A percentile compares a stretch with the other conserved stretches of the same genome.
These are phyloP conservation scores for Fagopyrum esculentum DNA, from an alignment of 148 eudicot species.

Conservation along the genomic window DNA sequence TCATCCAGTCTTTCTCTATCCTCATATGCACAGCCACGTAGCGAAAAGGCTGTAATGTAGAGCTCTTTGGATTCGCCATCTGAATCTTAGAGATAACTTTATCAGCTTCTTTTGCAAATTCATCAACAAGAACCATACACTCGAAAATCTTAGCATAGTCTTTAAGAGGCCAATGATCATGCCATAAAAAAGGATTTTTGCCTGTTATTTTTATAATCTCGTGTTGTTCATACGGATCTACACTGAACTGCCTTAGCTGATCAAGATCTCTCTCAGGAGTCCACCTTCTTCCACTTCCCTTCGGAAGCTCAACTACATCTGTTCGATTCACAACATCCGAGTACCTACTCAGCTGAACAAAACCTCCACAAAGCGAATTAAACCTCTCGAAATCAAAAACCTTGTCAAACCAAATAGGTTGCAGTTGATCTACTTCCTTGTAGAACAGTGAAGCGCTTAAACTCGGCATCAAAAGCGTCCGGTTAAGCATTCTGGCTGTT, in stretches of 20 bases:
- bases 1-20: constrained; percentile 97
- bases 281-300: constrained; percentile 97
- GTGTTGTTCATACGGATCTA: constrained; percentile 36
- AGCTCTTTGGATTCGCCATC: constrained; percentile 21
- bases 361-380: constrained; percentile 65
- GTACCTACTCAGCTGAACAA: constrained; percentile 62
- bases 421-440: constrained; percentile 73
- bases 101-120: constrained; percentile 66
- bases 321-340: constrained; percentile 41
- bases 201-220: constrained; percentile 59
- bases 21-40: constrained; percentile 95
- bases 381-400: constrained; percentile 63
- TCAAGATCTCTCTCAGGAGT: constrained; percentile 68
- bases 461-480: constrained; percentile 86
- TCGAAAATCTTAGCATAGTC: constrained; percentile 83
- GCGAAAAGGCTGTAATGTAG: constrained; percentile 22
- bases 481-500: constrained; percentile 70
- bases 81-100: constrained; percentile 60
- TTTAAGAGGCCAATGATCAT: constrained; percentile 91
- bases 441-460: constrained; percentile 89
- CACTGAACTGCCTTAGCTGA: constrained; percentile 51
- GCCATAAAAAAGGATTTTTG: constrained; percentile 93
- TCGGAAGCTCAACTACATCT: constrained; percentile 46
- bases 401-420: constrained; percentile 74
- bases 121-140: constrained; percentile 79